Evolutionary conservation across 345 rosid species (phyloP).

Genomic region (Eucalyptus melliodora): DNA sequence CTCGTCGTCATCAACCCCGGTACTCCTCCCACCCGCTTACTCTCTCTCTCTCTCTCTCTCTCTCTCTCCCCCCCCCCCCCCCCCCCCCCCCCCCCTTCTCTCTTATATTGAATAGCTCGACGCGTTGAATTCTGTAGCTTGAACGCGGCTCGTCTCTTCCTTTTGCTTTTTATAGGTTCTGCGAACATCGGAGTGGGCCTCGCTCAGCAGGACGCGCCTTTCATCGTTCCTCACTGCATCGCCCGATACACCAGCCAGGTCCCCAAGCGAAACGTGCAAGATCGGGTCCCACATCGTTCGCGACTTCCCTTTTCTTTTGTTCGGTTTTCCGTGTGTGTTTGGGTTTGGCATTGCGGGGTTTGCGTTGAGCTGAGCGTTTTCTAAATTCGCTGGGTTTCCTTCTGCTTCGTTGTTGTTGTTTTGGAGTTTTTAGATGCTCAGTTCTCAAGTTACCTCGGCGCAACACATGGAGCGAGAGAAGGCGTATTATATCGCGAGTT

Average conservation of each 20-base stretch:
- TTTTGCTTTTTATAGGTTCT: constrained; percentile 31
- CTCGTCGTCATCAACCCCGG: no score
- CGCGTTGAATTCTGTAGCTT: background rate
- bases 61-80: no score
- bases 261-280: constrained; percentile 39
- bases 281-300: constrained; percentile 35
- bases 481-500: constrained; percentile 64
- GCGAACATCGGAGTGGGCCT: constrained; percentile 66
- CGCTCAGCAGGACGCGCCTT: constrained; percentile 65
- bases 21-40: no score
- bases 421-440: constrained; percentile 39
- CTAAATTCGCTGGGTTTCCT: background rate
- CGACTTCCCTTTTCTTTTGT: background rate
- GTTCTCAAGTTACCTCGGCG: constrained; percentile 57
- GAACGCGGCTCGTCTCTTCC: background rate
- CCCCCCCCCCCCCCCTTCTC: no score
- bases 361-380: background rate
- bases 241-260: constrained; percentile 45
- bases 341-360: background rate
- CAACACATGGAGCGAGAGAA: constrained; percentile 77
- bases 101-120: background rate
- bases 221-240: constrained; percentile 65
- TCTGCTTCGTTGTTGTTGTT: background rate
- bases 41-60: no score
- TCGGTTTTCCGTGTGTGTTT: background rate